Evolutionary conservation across 2,329 filamentous ascomycete genomes (phyloP), one percentile per base, ranked within the genome.

Genomic region (Chalaropsis ovoidea): DNA sequence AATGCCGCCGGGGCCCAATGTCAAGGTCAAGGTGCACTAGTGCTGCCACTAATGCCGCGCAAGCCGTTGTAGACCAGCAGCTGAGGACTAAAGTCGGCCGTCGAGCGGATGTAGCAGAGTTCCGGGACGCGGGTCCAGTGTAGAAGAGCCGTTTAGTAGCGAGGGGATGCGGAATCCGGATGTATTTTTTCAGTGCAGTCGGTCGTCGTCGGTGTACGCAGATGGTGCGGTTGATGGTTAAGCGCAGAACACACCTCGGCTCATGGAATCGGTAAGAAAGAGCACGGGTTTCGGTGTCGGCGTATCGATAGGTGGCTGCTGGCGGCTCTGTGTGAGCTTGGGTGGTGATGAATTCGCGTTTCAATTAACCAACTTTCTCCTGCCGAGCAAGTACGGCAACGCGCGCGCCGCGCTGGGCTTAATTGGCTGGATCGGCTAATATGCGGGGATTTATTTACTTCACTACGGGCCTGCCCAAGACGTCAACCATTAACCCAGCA

Each of bases 391-490:
- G 3, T 6, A 31, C 2, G 47, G 19, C 10, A 22, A 24, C 10
- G n/a, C 47, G 47, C 52, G 52, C 27, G 52, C 52, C 13, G 52
- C 24, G 52, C 27, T 35, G 52, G 8, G 22, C 6, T 56, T 56
- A 56, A 56, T 56, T 24, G 52, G 27, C 52, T 19, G 8, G 11
- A 8, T 56, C 52, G 52, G 52, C 27, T 56, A 56, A 56, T 56
- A 56, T 56, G 27, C 52, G 52, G 52, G 52, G 15, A 56, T 56
- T 56, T 56, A 35, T 35, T 56, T 56, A 35, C 52, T 31, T 31
- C 19, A 22, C 10, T 49, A 22, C 3, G 10, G 13, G 47, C 47
- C 47, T n/a, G 24, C 17, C 42, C 42, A 43, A 43, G 42, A 43
- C 42, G 11, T 15, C 42, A 8, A 10, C 52, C 22, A 56, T 56